Base-by-base conservation (phyloP, 345 rosid species). In the Brassica rapa region DNA sequence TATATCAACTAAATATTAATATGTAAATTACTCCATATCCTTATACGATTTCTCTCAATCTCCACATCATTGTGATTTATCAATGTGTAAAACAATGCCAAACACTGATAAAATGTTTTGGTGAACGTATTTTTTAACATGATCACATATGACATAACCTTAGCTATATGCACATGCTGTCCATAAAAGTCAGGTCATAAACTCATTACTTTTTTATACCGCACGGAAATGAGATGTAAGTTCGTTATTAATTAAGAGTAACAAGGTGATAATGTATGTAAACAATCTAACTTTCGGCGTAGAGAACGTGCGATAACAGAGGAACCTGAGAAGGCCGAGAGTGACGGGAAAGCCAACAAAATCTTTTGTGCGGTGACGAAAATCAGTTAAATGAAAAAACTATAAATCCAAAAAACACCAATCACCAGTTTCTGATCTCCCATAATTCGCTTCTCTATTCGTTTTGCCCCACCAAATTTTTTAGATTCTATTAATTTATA, bases 271-370 rank as follows among this genome's bases (percentile, higher is more conserved):
- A 2, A 61, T 19, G 3, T 61, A 69, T 19, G 3, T 61, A 69
- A 76, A 23, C 29, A 68, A 37, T 12, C 0, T 4, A 77, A 60
- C 51, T 60, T 59, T 59, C 16, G 69, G 77, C 8, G 23, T 46
- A 11, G 14, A 62, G 35, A 79, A 62, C 70, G 77, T 78, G 68
- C 35, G 56, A 74, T 68, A 74, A 62, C 65, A 55, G 62, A 73
- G 69, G 70, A 73, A 68, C 74, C 65, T 51, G 74, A 80, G 63
- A 63, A 75, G 51, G 77, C 65, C 83, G 80, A 80, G 71, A 75
- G 69, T 66, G 69, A 80, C 84, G 91, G 81, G 60, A 74, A 68
- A 63, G 66, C 86, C 81, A 72, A 68, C 68, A 83, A 75, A 43
- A 62, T 8, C 1, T 68, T 71, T 65, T 62, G 46, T 69, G 78